Conservation (phyloP, 2,329 filamentous ascomycete species). For the Fusarium stilboides region DNA sequence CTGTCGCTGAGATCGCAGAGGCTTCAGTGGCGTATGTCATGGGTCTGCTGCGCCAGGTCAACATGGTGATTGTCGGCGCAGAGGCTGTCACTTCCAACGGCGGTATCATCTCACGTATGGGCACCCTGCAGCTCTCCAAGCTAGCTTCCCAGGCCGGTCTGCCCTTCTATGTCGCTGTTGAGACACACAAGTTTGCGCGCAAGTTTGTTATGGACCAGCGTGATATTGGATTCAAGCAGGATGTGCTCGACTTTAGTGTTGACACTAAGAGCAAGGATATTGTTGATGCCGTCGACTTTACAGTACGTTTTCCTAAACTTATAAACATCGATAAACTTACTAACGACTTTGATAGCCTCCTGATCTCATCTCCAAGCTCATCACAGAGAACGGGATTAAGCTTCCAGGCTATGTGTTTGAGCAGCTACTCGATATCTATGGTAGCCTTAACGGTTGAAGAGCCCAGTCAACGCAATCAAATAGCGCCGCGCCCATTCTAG, state of each 20-base stretch:
- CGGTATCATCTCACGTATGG: constrained; percentile 90
- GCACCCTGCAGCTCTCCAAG: constrained; percentile 87
- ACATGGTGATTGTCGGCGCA: constrained; percentile 76
- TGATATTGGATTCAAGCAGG: constrained; percentile 84
- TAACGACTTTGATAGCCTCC: constrained; percentile 69
- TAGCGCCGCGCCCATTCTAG: constrained; percentile 33
- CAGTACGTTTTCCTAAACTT: constrained; percentile 62
- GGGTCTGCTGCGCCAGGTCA: constrained; percentile 67
- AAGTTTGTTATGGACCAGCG: constrained; percentile 87
- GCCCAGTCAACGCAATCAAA: background rate
- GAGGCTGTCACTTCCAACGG: constrained; percentile 96
- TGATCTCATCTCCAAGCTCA: constrained; percentile 78
- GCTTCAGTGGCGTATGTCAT: constrained; percentile 85
- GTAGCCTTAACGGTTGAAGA: constrained; percentile 58
- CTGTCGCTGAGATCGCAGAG: constrained; percentile 75
- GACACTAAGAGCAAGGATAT: constrained; percentile 62
- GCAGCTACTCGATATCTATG: constrained; percentile 76
- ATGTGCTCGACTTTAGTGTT: constrained; percentile 80
- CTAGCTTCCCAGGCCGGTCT: constrained; percentile 79
- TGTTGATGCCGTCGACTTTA: constrained; percentile 78
- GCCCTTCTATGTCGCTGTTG: constrained; percentile 91
- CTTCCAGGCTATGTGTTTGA: constrained; percentile 79
- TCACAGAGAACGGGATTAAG: constrained; percentile 82
- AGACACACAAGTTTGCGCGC: constrained; percentile 97
- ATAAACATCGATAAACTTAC: background rate